phyloP scores from a whole-genome alignment of 2,329 filamentous ascomycete species.

The Colletotrichum neosansevieriae region DNA sequence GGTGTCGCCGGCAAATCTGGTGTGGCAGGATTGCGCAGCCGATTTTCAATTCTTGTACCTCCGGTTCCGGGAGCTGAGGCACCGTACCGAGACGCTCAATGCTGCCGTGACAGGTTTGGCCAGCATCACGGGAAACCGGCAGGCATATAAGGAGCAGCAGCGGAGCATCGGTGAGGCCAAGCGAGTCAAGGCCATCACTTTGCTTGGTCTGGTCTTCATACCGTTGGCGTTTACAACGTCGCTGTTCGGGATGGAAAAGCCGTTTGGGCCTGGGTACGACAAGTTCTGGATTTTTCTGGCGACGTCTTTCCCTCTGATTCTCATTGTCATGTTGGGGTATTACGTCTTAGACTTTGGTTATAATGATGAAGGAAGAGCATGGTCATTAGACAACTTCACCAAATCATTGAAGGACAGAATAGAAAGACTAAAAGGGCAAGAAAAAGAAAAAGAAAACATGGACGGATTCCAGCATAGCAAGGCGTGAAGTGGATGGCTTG shows the following conservation, averaged over 20 bases:
- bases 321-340: constrained; percentile 40
- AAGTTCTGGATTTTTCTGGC: constrained; percentile 43
- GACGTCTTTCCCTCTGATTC: constrained; percentile 41
- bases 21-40: constrained; percentile 40
- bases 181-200: constrained; percentile 43
- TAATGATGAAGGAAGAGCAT: constrained; percentile 42
- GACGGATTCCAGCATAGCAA: neutral
- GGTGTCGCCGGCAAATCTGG: constrained; percentile 2
- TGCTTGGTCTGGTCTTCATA: constrained; percentile 44
- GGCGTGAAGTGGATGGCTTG: neutral
- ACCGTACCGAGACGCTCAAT: constrained; percentile 43
- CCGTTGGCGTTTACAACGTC: constrained; percentile 42
- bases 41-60: constrained; percentile 44
- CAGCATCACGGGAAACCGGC: constrained; percentile 44
- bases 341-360: constrained; percentile 44
- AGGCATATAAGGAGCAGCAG: constrained; percentile 43
- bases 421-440: constrained; percentile 4
- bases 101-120: constrained; percentile 43
- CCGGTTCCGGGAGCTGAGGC: constrained; percentile 43
- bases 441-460: too few relatives aligned
- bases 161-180: constrained; percentile 44
- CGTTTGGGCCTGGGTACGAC: constrained; percentile 40
- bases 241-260: constrained; percentile 43
- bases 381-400: constrained; percentile 40
- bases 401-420: constrained; percentile 12